Percentiles rank a stretch among this genome's conserved stretches.
Conservation (phyloP, 1,284 basidiomycete species). For the Ustilago sp. region DNA sequence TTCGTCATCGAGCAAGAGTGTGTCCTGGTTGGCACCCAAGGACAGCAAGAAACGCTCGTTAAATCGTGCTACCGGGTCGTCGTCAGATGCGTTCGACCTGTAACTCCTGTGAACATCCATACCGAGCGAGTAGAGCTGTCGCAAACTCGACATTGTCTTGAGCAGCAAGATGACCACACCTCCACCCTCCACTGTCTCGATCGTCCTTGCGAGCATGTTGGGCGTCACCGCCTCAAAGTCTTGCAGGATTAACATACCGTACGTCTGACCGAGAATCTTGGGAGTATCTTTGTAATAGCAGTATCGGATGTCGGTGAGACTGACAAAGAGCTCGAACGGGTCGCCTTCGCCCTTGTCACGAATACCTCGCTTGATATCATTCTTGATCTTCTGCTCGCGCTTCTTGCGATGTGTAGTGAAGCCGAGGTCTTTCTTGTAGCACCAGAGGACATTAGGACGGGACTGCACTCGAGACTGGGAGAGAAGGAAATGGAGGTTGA, state of each 20-base stretch:
- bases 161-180: conserved; percentile 91
- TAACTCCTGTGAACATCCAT: conserved; percentile 85
- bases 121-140: conserved; percentile 93
- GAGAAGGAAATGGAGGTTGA: conserved; percentile 90
- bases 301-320: conserved; percentile 98
- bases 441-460: conserved; percentile 65
- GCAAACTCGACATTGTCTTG: conserved; percentile 93
- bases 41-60: conserved; percentile 86
- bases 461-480: conserved; percentile 62
- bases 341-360: conserved; percentile 91
- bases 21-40: conserved; percentile 84
- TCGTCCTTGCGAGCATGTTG: conserved; percentile 93
- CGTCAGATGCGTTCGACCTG: conserved; percentile 84
- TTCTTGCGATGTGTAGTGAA: conserved; percentile 89
- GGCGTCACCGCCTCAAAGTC: conserved; percentile 99
- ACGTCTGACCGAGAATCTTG: conserved; percentile 86
- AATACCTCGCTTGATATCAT: conserved; percentile 79
- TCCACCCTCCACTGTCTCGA: conserved; percentile 98
- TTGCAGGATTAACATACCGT: conserved; percentile 96
- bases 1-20: conserved; percentile 95
- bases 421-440: conserved; percentile 67
- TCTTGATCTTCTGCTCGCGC: conserved; percentile 69
- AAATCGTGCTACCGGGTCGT: conserved; percentile 91
- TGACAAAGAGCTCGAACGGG: conserved; percentile 98
- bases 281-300: conserved; percentile 70